Evolutionary conservation across 805 yeast genomes (phyloP), one percentile per base, ranked within the genome.

Genomic region (Cyberlindnera maclurae): DNA sequence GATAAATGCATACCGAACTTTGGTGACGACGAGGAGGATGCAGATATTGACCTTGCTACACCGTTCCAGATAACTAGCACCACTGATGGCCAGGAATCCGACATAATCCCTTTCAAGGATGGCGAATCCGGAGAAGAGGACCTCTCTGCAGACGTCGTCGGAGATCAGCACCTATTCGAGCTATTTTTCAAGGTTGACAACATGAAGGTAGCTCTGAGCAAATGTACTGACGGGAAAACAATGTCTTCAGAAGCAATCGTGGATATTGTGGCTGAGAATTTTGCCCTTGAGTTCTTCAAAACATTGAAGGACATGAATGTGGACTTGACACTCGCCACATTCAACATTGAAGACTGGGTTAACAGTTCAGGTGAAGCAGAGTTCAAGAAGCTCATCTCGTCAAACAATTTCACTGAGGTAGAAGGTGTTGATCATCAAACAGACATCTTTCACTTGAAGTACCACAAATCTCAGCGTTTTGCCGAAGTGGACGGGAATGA

Each of bases 281-380:
- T 89, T 34, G 63, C 63, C 18, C 59, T 93, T 27, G 64, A 65
- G n/a, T 77, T 82, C 44, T 75, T 60, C 57, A 80, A 71, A 44
- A 78, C 82, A 1, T 65, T 66, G 0, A 66, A 62, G 35, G 82
- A 73, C 31, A 74, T 88, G 79, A 72, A 73, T 43, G 73, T 88
- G 4, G 77, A 80, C 44, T 58, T 90, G 30, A 57, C 66, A 2
- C 70, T 93, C 29, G 70, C 73, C 3, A 85, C 83, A 36, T 65
- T 93, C 28, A 70, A 76, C 27, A 61, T 93, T 18, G 77, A 84
- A 31, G 97, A 93, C 57, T 79, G 74, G 55, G 75, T 87, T 33
- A 89, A 81, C 43, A 64, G 64, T 15, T 66, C 77, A 2, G 75
- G 79, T 1, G 67, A 79, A 6, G 65, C 71, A 2, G 89, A 82